Conservation (phyloP, 2,329 filamentous ascomycete species). For the Anisogramma anomala region DNA sequence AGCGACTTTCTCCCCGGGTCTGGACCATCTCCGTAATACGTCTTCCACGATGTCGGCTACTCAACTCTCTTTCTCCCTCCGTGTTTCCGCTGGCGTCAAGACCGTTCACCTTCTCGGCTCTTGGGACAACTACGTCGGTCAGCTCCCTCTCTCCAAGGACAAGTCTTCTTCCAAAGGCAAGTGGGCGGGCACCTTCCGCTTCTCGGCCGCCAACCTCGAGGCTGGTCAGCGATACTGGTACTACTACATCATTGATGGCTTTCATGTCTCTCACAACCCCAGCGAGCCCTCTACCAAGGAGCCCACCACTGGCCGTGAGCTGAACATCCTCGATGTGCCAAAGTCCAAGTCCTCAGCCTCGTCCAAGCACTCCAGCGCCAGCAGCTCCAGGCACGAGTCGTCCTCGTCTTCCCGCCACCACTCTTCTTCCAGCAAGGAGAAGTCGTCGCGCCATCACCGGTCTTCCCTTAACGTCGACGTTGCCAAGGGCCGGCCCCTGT, state of each 20-base stretch:
- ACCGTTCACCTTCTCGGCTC: constrained; percentile 94
- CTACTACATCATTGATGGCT: constrained; percentile 99
- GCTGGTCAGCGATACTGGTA: constrained; percentile 96
- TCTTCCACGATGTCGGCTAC: constrained; percentile 65
- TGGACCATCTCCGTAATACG: constrained; percentile 23
- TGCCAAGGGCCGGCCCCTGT: constrained; percentile 79
- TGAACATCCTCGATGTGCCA: constrained; percentile 95
- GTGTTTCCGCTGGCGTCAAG: constrained; percentile 93
- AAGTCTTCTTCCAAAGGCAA: constrained; percentile 73
- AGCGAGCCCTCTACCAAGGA: constrained; percentile 80
- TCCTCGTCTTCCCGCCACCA: constrained; percentile 31
- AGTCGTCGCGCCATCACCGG: constrained; percentile 29
- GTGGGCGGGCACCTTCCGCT: constrained; percentile 95
- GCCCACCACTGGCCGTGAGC: constrained; percentile 89
- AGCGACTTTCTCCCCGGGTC: constrained; percentile 6
- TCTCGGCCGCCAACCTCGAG: constrained; percentile 77
- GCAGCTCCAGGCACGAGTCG: constrained; percentile 28
- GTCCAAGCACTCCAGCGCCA: constrained; percentile 37
- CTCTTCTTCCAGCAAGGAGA: constrained; percentile 24
- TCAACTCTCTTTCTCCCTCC: constrained; percentile 91
- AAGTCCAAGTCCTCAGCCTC: constrained; percentile 37
- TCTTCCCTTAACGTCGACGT: constrained; percentile 51
- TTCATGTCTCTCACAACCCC: constrained; percentile 95
- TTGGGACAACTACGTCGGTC: constrained; percentile 93
- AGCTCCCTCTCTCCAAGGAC: constrained; percentile 90